These are phyloP conservation scores for Phalaenopsis aphrodite DNA, from an alignment of 106 monocot genomes.

Conservation along the genomic window DNA sequence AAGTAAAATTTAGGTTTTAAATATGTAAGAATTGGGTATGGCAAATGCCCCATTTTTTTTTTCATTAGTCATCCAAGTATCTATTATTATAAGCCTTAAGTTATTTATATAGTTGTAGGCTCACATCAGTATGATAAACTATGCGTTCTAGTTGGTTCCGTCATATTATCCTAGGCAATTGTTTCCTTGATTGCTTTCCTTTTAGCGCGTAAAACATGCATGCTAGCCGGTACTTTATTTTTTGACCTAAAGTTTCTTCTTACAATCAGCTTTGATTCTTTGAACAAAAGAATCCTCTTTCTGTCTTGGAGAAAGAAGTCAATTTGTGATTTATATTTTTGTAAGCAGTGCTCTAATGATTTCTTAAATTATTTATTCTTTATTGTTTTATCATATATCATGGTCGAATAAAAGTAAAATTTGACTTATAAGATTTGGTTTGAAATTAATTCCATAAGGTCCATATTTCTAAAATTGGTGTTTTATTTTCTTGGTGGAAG, in stretches of 20 bases:
- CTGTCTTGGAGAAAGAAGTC: background rate
- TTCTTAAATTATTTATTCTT: background rate
- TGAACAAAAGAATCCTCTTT: background rate
- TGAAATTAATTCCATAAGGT: background rate
- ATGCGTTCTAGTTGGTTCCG: too few species aligned
- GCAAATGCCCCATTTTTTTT: too few species aligned
- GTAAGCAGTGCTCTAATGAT: background rate
- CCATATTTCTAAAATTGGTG: background rate
- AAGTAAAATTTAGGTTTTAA: too few species aligned
- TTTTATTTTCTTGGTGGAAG: background rate
- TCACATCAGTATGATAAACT: too few species aligned
- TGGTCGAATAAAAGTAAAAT: background rate
- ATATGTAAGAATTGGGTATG: too few species aligned
- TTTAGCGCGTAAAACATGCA: background rate
- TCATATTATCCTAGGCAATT: too few species aligned
- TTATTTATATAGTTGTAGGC: too few species aligned
- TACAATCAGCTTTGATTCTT: background rate
- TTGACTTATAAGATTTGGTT: background rate
- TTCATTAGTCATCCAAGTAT: too few species aligned
- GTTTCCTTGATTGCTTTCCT: background rate
- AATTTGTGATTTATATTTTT: background rate
- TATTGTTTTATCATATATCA: background rate
- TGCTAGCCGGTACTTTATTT: background rate
- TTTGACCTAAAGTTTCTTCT: background rate
- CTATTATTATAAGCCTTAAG: too few species aligned